These are phyloP conservation scores for Ceratocystis variospora DNA, from an alignment of 2,329 filamentous ascomycete species.

Conservation along the genomic window DNA sequence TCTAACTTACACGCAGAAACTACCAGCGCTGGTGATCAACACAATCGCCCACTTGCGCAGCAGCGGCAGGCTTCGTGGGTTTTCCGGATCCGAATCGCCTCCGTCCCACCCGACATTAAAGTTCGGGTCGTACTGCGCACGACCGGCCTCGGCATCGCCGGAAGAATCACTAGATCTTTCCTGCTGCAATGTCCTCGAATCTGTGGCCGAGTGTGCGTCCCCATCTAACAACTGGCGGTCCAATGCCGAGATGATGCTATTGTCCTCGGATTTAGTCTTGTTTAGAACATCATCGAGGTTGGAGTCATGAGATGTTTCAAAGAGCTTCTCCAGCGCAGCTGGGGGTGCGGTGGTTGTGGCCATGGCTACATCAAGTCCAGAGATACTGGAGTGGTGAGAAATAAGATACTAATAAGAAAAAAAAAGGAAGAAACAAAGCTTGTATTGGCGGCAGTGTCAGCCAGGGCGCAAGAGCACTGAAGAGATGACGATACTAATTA, in stretches of 20 bases:
- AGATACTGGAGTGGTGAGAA: not conserved
- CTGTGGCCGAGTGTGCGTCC: not conserved
- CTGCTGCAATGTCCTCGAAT: not conserved
- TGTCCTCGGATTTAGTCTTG: not conserved
- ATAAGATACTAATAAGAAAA: not conserved
- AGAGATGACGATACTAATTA: not conserved
- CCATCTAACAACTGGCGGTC: not conserved
- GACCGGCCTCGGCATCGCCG: conserved; percentile 16
- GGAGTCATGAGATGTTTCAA: not conserved
- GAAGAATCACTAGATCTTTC: conserved; percentile 34
- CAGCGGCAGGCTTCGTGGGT: conserved; percentile 54
- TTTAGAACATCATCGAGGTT: not conserved
- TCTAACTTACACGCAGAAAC: conserved; percentile 64
- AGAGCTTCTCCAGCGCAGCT: not conserved
- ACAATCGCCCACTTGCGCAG: conserved; percentile 69
- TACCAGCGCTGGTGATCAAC: conserved; percentile 56
- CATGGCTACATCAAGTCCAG: not conserved
- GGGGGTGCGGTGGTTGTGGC: not conserved
- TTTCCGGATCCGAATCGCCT: conserved; percentile 55
- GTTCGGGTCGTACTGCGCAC: not conserved
- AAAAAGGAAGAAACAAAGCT: not conserved
- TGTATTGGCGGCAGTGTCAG: not conserved
- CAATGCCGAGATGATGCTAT: not conserved
- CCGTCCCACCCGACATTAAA: conserved; percentile 66
- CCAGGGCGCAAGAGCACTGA: not conserved